These are phyloP conservation scores for Thielaviopsis populi DNA, from an alignment of 2,329 filamentous ascomycete species.

Conservation along the genomic window DNA sequence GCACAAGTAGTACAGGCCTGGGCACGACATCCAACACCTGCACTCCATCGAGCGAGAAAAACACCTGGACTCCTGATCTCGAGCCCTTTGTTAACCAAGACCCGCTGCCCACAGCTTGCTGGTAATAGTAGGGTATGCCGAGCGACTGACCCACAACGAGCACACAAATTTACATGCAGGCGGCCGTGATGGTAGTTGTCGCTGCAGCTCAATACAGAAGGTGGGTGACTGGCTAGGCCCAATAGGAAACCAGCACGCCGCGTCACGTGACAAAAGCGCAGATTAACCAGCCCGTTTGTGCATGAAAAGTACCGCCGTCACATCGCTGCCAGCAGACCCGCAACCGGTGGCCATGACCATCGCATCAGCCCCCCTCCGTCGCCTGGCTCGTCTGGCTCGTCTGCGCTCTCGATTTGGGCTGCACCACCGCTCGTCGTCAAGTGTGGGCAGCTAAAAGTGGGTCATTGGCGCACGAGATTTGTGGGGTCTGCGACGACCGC, in stretches of 20 bases:
- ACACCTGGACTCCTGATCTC: no score
- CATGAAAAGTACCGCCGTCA: not conserved
- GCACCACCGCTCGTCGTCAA: conserved; percentile 9
- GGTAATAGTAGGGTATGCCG: not conserved
- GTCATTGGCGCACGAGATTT: conserved; percentile 14
- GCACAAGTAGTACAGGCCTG: not conserved
- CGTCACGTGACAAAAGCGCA: not conserved
- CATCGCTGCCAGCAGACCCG: not conserved
- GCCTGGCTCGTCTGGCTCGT: not conserved
- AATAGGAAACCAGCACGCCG: no score
- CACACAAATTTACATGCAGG: not conserved
- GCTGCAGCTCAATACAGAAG: not conserved
- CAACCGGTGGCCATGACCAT: not conserved
- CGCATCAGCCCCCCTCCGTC: no score
- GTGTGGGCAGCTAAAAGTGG: conserved; percentile 16
- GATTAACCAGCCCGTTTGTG: not conserved
- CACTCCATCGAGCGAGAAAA: no score
- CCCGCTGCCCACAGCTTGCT: no score
- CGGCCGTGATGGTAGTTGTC: not conserved
- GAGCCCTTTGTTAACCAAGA: no score
- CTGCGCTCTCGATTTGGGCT: not conserved
- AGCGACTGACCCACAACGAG: not conserved
- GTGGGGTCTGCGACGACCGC: not conserved
- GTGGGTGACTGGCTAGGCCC: no score
- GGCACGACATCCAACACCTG: not conserved